Base-by-base conservation (phyloP, 2,329 filamentous ascomycete genomes). In the Aspergillus thermomutatus region DNA sequence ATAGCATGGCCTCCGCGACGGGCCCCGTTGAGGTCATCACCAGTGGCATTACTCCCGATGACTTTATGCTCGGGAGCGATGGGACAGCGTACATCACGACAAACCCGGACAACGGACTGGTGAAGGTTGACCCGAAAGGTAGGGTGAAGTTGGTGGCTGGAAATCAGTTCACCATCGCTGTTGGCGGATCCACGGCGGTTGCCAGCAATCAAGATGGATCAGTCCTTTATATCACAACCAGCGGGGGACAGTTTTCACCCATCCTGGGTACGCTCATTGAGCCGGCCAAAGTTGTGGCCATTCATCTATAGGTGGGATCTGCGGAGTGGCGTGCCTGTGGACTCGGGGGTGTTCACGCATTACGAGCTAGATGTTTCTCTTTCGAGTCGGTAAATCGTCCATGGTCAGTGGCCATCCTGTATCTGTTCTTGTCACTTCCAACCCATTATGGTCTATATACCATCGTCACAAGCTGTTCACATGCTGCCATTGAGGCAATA, bases 251-350 rank as follows among this genome's bases (percentile, higher is more conserved):
- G 26, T 37, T 57, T 25, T 21, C 45, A 11, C 55, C 58, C 6
- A 31, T 53, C 10, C 11, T 52, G n/a, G 28, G 58, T 21, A n/a
- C 34, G 21, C 4, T 34, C 3, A 34, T 17, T 17, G 55, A 55
- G 45, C 52, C 58, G 14, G 58, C 58, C 1, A 57, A 60, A 49
- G 25, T 60, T 17, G 55, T 57, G 31, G 31, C 31, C 14, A 17
- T 34, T 34, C 31, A 34, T 6, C 31, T 34, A 17, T 34, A 34
- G 28, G 31, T 34, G 10, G 14, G 3, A 1, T 2, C 1, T 34
- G 11, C 4, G 10, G 31, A 14, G 11, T 5, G 31, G 31, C 1
- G 3, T 1, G 27, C n/a, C n/a, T n/a, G n/a, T n/a, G n/a, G n/a
- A n/a, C n/a, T n/a, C n/a, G n/a, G n/a, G n/a, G n/a, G n/a, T n/a